phyloP scores from a whole-genome alignment of 768 basidiomycete genomes.

The Nidula microcarpa region DNA sequence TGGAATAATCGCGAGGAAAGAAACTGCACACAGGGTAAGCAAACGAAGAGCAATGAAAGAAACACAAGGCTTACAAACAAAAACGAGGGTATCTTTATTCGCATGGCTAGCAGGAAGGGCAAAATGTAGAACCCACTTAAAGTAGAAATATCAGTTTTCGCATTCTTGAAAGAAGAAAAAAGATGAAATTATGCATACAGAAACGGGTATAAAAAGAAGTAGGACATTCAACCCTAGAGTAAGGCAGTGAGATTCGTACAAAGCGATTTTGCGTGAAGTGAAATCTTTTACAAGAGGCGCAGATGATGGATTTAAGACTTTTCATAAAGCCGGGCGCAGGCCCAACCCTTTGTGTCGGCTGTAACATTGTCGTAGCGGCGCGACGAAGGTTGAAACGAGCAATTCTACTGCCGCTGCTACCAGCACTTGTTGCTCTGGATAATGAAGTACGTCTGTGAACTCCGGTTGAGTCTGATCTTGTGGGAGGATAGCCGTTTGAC shows the following conservation, averaged over 20 bases:
- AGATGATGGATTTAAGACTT: slow-evolving; percentile 52
- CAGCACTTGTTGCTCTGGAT: neutral
- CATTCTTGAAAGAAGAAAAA: slow-evolving; percentile 19
- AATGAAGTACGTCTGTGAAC: neutral
- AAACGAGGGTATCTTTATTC: slow-evolving; percentile 57
- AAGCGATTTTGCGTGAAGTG: neutral
- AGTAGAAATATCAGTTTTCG: neutral
- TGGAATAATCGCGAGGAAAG: slow-evolving; percentile 81
- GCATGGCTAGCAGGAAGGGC: slow-evolving; percentile 28
- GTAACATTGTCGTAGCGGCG: slow-evolving; percentile 24
- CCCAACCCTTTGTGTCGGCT: slow-evolving; percentile 36
- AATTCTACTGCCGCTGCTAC: neutral
- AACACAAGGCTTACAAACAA: slow-evolving; percentile 55
- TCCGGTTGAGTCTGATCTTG: neutral
- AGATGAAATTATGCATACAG: neutral
- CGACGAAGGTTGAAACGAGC: slow-evolving; percentile 3
- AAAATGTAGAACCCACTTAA: slow-evolving; percentile 74
- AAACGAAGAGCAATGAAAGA: too few relatives aligned
- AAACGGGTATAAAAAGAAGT: slow-evolving; percentile 2
- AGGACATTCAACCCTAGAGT: neutral
- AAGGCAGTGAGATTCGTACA: neutral
- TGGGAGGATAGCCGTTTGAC: slow-evolving; percentile 2
- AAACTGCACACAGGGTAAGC: slow-evolving; percentile 36
- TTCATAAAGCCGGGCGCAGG: slow-evolving; percentile 38
- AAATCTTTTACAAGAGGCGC: slow-evolving; percentile 52